A percentile compares a stretch with the other conserved stretches of the same genome.
Conservation (phyloP, 306 rosid species). For the Pachyrhizus erosus region DNA sequence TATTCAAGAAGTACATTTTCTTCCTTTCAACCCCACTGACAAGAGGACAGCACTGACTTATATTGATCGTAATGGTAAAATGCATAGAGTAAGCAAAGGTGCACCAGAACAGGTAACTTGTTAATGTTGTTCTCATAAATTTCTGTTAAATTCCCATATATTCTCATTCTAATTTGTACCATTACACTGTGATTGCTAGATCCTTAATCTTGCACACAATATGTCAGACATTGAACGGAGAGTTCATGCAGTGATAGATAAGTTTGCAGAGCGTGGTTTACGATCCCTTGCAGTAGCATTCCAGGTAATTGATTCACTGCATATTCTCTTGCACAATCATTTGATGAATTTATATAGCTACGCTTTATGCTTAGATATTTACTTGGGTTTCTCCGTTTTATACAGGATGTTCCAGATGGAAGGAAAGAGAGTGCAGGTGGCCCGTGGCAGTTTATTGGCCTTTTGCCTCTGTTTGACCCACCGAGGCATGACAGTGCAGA, state of each 20-base stretch:
- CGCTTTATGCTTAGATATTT: neutral
- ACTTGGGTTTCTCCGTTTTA: conserved; percentile 17
- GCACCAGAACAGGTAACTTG: conserved; percentile 87
- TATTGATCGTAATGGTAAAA: conserved; percentile 72
- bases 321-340: neutral
- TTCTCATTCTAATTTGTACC: conserved; percentile 33
- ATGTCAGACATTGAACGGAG: conserved; percentile 81
- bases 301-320: conserved; percentile 62
- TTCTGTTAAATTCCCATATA: neutral
- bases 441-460: conserved; percentile 90
- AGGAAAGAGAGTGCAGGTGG: conserved; percentile 80
- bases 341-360: neutral
- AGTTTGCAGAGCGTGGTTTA: conserved; percentile 88
- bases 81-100: conserved; percentile 95
- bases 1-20: conserved; percentile 86
- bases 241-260: conserved; percentile 86
- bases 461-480: conserved; percentile 89
- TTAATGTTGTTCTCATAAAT: neutral
- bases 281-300: conserved; percentile 92
- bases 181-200: conserved; percentile 52
- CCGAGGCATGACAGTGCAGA: conserved; percentile 97
- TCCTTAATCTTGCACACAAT: conserved; percentile 84
- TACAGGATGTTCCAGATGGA: conserved; percentile 92
- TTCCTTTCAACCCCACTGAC: conserved; percentile 94
- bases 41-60: conserved; percentile 94